Conservation (phyloP, 495 filamentous ascomycete genomes). For the Neurospora sp. region DNA sequence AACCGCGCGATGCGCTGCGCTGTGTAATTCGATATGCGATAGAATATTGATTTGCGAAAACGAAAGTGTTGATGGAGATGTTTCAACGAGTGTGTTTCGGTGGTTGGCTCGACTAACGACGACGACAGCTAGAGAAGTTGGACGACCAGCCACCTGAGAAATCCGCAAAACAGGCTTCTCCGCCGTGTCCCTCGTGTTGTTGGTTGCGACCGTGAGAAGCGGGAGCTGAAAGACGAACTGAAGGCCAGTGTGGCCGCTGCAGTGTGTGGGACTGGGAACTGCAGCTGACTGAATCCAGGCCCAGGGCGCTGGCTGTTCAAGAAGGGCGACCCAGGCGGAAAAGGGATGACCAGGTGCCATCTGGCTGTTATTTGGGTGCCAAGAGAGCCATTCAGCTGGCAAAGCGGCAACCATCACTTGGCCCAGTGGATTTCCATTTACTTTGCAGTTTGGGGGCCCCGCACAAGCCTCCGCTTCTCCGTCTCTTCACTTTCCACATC, state of each 20-base stretch:
- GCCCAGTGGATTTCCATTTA: neutral
- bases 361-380: neutral
- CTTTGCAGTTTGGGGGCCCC: neutral
- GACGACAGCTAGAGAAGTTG: neutral
- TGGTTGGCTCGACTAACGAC: neutral
- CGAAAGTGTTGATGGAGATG: neutral
- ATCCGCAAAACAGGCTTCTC: neutral
- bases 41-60: neutral
- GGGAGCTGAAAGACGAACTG: neutral
- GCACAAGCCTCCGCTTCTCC: neutral
- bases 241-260: neutral
- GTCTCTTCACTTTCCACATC: neutral
- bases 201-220: neutral
- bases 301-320: neutral
- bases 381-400: neutral
- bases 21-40: neutral
- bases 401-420: neutral
- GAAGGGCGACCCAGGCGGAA: neutral
- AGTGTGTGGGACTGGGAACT: neutral
- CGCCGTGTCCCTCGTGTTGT: neutral
- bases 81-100: conserved; percentile 2
- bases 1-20: neutral
- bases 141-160: neutral
- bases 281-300: neutral
- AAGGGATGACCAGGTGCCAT: neutral